Evolutionary conservation across 1,284 basidiomycete species (phyloP).

Genomic region (Trichosporon sp.): DNA sequence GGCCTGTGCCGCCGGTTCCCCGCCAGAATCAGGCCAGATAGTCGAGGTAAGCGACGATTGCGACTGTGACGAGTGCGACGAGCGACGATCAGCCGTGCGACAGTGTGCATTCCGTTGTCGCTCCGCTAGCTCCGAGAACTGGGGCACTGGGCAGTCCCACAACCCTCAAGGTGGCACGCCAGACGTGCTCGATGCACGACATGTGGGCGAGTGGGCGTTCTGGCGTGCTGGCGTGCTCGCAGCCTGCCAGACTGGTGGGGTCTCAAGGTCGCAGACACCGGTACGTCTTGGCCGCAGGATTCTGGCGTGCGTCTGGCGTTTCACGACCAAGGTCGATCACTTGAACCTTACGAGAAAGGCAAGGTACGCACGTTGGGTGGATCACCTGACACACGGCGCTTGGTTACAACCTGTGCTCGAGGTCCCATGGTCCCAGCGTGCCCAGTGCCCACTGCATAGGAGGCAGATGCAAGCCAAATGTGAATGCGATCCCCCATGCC

Average conservation of each 20-base stretch:
- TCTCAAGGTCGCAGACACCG: too few species aligned
- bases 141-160: background rate
- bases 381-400: background rate
- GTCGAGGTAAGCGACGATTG: constrained; percentile 1
- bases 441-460: too few species aligned
- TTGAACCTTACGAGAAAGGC: background rate
- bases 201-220: background rate
- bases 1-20: background rate
- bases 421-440: too few species aligned
- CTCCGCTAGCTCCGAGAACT: background rate
- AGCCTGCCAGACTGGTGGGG: too few species aligned
- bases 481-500: background rate
- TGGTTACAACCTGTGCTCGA: background rate
- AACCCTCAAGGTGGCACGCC: background rate
- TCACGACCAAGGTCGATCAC: background rate
- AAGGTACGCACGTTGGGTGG: background rate
- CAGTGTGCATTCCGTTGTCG: background rate
- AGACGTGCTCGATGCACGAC: background rate
- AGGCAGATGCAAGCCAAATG: background rate
- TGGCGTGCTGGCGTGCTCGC: too few species aligned
- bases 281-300: too few species aligned
- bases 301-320: background rate
- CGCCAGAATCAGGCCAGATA: background rate
- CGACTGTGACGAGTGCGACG: too few species aligned
- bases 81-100: background rate